These are phyloP conservation scores for Vigna nakashimae DNA, from an alignment of 306 rosid species.

Conservation along the genomic window DNA sequence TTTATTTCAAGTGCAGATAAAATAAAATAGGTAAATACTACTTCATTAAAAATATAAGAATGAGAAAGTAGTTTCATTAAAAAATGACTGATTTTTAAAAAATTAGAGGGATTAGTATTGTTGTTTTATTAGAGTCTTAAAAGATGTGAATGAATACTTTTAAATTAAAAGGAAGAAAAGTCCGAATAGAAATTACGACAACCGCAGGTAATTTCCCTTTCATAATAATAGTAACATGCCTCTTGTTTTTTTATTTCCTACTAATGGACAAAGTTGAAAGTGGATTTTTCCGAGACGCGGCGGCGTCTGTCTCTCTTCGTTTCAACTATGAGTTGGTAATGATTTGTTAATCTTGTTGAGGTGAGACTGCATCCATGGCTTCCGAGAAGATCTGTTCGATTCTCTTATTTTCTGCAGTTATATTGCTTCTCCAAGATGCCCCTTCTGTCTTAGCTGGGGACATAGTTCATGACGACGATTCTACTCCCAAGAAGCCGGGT, in stretches of 20 bases:
- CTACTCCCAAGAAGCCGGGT: constrained; percentile 92
- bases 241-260: not conserved
- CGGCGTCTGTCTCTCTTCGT: not conserved
- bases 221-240: not conserved
- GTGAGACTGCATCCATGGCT: constrained; percentile 57
- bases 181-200: too few species aligned
- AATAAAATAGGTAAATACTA: too few species aligned
- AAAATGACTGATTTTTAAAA: too few species aligned
- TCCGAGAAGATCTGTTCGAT: constrained; percentile 49
- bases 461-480: constrained; percentile 76
- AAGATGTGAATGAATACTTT: too few species aligned
- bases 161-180: too few species aligned
- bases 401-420: constrained; percentile 40
- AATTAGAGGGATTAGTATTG: too few species aligned
- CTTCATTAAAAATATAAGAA: too few species aligned
- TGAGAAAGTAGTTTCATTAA: too few species aligned
- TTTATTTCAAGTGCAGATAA: too few species aligned
- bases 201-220: too few species aligned
- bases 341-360: constrained; percentile 44
- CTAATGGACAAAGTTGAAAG: constrained; percentile 10
- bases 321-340: constrained; percentile 50
- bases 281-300: constrained; percentile 6
- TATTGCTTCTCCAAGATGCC: constrained; percentile 49
- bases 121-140: too few species aligned
- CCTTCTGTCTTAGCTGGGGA: constrained; percentile 71